Evolutionary conservation across 805 yeast species (phyloP).

Genomic region (Debaryomyces maramus): DNA sequence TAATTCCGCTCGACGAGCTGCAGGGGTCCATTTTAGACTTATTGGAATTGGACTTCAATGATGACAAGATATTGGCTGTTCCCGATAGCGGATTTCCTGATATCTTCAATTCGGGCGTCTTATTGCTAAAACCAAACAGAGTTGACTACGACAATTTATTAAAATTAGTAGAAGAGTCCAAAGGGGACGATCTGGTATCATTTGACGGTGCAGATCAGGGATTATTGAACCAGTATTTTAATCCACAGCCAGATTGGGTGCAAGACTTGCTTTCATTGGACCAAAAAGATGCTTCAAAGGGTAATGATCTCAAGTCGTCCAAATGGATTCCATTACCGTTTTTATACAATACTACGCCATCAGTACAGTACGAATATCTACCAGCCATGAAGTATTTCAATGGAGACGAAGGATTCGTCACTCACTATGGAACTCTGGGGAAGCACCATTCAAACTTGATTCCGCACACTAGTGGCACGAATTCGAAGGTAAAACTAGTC

Average conservation of each 20-base stretch:
- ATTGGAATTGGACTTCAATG: constrained; percentile 23
- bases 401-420: not conserved
- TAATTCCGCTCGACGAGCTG: constrained; percentile 20
- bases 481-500: constrained; percentile 46
- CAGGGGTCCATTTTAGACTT: constrained; percentile 29
- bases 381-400: constrained; percentile 65
- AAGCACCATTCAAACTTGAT: constrained; percentile 21
- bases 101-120: constrained; percentile 78
- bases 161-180: constrained; percentile 19
- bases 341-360: constrained; percentile 76
- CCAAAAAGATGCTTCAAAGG: constrained; percentile 3
- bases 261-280: constrained; percentile 6
- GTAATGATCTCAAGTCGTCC: constrained; percentile 9
- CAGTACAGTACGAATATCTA: constrained; percentile 61
- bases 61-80: constrained; percentile 47
- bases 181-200: constrained; percentile 21
- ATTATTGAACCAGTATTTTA: constrained; percentile 72
- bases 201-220: constrained; percentile 97
- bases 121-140: constrained; percentile 56
- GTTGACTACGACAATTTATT: constrained; percentile 43
- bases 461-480: constrained; percentile 11
- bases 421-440: constrained; percentile 3
- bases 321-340: constrained; percentile 79
- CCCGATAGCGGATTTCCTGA: constrained; percentile 95
- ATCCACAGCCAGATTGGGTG: constrained; percentile 43